phyloP scores from a whole-genome alignment of 2,329 filamentous ascomycete genomes.

The Calonectria pseudoreteaudii region DNA sequence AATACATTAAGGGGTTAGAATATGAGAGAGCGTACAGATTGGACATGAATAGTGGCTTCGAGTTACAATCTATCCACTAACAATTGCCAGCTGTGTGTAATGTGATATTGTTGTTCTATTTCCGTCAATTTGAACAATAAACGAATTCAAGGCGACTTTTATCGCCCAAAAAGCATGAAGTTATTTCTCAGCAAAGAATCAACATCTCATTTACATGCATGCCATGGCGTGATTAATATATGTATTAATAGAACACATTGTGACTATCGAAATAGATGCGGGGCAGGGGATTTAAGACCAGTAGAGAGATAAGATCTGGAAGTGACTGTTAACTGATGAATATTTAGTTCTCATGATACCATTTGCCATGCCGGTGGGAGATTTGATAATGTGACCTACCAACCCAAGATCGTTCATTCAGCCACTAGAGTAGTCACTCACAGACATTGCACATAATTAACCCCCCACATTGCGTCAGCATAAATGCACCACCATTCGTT shows the following conservation, averaged over 20 bases:
- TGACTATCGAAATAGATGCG: not conserved
- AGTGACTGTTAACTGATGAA: too few species aligned
- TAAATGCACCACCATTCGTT: not conserved
- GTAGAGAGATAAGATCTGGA: not conserved
- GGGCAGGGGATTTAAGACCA: not conserved
- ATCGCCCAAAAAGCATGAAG: not conserved
- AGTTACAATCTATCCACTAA: not conserved
- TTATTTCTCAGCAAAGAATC: not conserved
- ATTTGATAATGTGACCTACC: not conserved
- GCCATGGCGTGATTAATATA: not conserved
- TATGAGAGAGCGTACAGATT: not conserved
- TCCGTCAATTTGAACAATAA: too few species aligned
- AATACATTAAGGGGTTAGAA: not conserved
- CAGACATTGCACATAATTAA: not conserved
- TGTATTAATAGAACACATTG: too few species aligned
- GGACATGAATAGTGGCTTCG: not conserved
- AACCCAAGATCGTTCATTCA: not conserved
- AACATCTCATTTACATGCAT: not conserved
- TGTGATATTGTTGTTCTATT: too few species aligned
- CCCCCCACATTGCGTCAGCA: conserved; percentile 22
- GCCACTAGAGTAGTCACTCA: not conserved
- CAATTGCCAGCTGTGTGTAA: too few species aligned
- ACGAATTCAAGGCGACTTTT: not conserved
- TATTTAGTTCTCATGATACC: not conserved
- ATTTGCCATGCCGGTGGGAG: conserved; percentile 13